Evolutionary conservation across 805 yeast genomes (phyloP), one percentile per base, ranked within the genome.

Genomic region (Candida saitoana): DNA sequence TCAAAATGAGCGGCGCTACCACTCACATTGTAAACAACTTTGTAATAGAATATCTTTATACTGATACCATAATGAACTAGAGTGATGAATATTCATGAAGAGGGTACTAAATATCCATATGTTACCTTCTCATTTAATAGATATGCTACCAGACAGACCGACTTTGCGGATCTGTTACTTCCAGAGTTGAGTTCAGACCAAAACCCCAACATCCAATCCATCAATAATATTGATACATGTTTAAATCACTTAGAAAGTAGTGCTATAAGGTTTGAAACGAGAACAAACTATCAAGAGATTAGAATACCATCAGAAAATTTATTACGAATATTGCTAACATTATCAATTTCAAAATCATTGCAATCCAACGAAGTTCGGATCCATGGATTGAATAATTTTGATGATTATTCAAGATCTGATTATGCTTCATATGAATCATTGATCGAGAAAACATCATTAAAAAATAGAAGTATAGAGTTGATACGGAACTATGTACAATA

Each of bases 261-360:
- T 11, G 11, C 48, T n/a, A 36, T 45, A 18, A 40, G 18, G 9
- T 20, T 40, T 12, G 39, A 38, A 32, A 37, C 18, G n/a, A 36
- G 30, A n/a, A 30, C 34, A 16, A 18, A 31, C 34, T 34, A 38
- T 15, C 16, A 16, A 7, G 16, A 29, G 5, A 5, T 47, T 7
- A 15, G 41, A 29, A n/a, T 40, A 18, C 70, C 70, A 3, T 56
- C 67, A 3, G 35, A 41, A 6, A 46, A 52, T 36, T 40, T 62
- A 8, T 44, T 65, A 14, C 56, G 63, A 5, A 47, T 68, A 5
- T 40, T 69, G 17, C 41, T 66, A 20, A 65, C 73, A 2, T 41
- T 68, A 22, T 47, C 46, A n/a, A 15, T 39, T 3, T 43, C 35
- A 4, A 38, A 37, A 30, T 41, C 41, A 25, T 3, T 20, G 5